These are phyloP conservation scores for Eucalyptus sp. DNA, from an alignment of 345 rosid species.

Conservation along the genomic window DNA sequence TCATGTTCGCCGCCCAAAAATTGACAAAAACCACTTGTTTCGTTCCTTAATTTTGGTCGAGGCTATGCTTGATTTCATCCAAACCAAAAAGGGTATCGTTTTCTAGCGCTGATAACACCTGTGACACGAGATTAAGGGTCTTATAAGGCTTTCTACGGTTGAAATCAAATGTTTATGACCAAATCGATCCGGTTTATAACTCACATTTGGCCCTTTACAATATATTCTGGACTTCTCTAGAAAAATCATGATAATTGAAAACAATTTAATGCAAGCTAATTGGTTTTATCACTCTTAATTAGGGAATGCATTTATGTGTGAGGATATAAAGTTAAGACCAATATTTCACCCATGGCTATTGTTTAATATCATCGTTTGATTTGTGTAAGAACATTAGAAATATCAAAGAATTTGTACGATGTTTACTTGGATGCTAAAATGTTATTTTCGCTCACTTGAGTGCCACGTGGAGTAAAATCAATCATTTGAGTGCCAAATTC, in stretches of 20 bases:
- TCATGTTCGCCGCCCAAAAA: background rate
- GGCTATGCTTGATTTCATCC: background rate
- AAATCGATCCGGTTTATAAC: too few species aligned
- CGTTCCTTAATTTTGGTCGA: background rate
- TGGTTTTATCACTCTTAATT: background rate
- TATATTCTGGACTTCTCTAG: too few species aligned
- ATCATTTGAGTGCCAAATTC: rapidly evolving
- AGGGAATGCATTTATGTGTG: background rate
- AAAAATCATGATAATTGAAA: too few species aligned
- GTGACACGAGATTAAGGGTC: background rate
- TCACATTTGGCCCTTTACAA: too few species aligned
- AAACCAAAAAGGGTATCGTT: background rate
- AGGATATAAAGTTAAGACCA: background rate
- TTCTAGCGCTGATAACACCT: background rate
- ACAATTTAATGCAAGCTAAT: background rate
- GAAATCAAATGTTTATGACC: too few species aligned
- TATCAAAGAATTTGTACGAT: rapidly evolving
- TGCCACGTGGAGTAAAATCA: too few species aligned
- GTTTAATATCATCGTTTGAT: background rate
- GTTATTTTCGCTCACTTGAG: too few species aligned
- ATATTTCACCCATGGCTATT: rapidly evolving
- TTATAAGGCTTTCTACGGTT: too few species aligned
- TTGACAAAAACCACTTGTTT: background rate
- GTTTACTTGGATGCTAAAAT: too few species aligned
- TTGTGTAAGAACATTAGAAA: rapidly evolving